Evolutionary conservation across 495 filamentous ascomycete genomes (phyloP).

Genomic region (Astrothelium subdiscretum): DNA sequence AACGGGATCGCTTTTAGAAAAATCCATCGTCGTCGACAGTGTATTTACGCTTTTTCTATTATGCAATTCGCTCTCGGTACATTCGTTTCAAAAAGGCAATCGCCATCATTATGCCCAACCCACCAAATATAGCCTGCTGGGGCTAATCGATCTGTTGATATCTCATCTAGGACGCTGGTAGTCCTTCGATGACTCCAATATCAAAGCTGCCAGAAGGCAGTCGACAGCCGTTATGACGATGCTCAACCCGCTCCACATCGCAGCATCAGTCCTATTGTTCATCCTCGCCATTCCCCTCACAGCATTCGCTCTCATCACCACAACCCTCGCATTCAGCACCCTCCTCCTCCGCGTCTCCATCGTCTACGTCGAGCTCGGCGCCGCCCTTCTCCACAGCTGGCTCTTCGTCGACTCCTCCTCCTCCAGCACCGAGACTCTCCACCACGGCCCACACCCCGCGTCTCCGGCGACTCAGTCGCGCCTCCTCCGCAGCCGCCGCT

Average conservation of each 20-base stretch:
- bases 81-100: too few relatives aligned
- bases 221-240: background rate
- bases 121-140: background rate
- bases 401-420: conserved; percentile 30
- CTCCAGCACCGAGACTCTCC: conserved; percentile 14
- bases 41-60: background rate
- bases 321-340: conserved; percentile 50
- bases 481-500: background rate
- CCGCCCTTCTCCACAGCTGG: conserved; percentile 47
- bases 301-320: conserved; percentile 58
- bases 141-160: background rate
- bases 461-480: conserved; percentile 2
- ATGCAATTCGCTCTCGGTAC: background rate
- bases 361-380: conserved; percentile 57
- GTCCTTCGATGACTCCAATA: background rate
- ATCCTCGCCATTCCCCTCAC: conserved; percentile 57
- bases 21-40: background rate
- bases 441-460: background rate
- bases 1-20: background rate
- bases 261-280: conserved; percentile 35
- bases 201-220: background rate
- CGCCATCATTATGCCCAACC: background rate
- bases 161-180: background rate
- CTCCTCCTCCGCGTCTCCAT: conserved; percentile 53
- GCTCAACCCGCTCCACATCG: background rate